These are phyloP conservation scores for Sherardia arvensis DNA, from an alignment of 257 asterid genomes.

Conservation along the genomic window DNA sequence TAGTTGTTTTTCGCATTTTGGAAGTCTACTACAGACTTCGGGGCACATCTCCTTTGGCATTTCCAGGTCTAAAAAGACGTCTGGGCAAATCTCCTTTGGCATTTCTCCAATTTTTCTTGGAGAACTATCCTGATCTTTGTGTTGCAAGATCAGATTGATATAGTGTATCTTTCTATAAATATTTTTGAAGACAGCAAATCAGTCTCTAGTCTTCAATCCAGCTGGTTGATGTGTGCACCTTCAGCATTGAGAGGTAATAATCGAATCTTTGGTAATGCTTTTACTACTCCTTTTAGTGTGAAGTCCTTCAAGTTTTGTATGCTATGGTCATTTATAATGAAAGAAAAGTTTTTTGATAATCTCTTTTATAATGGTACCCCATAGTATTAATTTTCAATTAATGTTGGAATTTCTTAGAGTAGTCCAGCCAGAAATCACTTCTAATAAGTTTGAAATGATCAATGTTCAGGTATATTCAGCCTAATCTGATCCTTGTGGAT, in stretches of 20 bases:
- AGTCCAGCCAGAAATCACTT: not conserved
- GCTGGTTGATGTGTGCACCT: constrained; percentile 12
- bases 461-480: constrained; percentile 3
- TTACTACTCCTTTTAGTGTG: not conserved
- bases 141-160: constrained; percentile 13
- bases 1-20: constrained; percentile 48
- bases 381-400: not conserved
- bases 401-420: not conserved
- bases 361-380: not conserved
- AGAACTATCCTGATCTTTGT: constrained; percentile 31
- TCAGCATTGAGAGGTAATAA: constrained; percentile 7
- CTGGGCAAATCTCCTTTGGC: constrained; percentile 94
- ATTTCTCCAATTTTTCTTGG: constrained; percentile 52
- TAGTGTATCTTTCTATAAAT: constrained; percentile 3
- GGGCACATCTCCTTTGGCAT: not conserved
- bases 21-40: not conserved
- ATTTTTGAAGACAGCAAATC: constrained; percentile 1
- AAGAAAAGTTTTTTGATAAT: not conserved
- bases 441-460: not conserved
- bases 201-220: constrained; percentile 7
- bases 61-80: constrained; percentile 37
- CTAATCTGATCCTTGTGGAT: not conserved
- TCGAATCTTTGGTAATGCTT: constrained; percentile 7
- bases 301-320: not conserved
- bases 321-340: not conserved